phyloP scores from a whole-genome alignment of 768 basidiomycete genomes.

The Rubroboletus satanas region DNA sequence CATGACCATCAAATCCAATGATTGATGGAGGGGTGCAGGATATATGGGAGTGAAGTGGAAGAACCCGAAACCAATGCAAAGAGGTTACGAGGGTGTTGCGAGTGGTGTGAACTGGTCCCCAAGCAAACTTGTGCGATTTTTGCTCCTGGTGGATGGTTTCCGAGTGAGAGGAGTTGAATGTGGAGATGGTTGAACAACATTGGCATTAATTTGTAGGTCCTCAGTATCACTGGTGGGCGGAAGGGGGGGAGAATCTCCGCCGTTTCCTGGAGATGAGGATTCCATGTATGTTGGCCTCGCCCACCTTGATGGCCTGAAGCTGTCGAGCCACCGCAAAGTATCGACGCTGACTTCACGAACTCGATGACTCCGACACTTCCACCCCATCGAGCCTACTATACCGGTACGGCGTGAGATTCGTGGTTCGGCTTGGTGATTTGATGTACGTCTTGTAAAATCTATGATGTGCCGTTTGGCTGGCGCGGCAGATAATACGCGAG shows the following conservation, averaged over 20 bases:
- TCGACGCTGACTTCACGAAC: constrained; percentile 59
- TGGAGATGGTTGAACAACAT: constrained; percentile 25
- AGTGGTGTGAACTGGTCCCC: constrained; percentile 26
- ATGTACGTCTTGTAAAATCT: constrained; percentile 13
- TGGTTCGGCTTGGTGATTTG: constrained; percentile 26
- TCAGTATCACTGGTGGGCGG: constrained; percentile 32
- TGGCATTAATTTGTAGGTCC: constrained; percentile 37
- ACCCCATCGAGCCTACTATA: constrained; percentile 44
- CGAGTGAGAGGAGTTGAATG: constrained; percentile 58
- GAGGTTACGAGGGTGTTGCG: constrained; percentile 12
- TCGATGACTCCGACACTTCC: constrained; percentile 56
- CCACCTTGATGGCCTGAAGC: constrained; percentile 56
- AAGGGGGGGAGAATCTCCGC: constrained; percentile 20
- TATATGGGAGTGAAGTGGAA: constrained; percentile 5
- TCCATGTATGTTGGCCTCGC: constrained; percentile 37
- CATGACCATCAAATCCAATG: neutral
- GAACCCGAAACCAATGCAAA: neutral
- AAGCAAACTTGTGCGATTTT: constrained; percentile 48
- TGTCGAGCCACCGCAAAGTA: constrained; percentile 69
- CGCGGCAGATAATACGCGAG: constrained; percentile 68
- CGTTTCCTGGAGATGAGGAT: constrained; percentile 33
- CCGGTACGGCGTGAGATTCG: constrained; percentile 41
- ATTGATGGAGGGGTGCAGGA: neutral
- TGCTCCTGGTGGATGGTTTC: constrained; percentile 57
- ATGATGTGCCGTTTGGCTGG: constrained; percentile 42